These are phyloP conservation scores for Aspergillus biplanus DNA, from an alignment of 495 filamentous ascomycete genomes.

Conservation along the genomic window DNA sequence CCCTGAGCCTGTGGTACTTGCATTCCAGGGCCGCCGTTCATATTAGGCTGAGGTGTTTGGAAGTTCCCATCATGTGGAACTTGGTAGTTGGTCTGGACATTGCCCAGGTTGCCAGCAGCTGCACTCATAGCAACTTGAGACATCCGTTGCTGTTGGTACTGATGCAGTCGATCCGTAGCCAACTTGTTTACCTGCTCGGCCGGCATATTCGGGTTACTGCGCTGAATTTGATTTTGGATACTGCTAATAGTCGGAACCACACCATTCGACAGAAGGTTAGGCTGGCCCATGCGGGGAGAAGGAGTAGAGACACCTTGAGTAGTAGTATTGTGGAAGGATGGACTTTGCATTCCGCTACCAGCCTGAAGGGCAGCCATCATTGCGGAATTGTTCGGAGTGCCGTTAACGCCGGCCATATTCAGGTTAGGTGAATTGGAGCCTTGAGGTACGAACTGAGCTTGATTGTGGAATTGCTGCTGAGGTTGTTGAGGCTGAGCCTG, in stretches of 20 bases:
- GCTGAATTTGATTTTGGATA: conserved; percentile 54
- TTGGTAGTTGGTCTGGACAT: conserved; percentile 46
- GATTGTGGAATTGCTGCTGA: conserved; percentile 47
- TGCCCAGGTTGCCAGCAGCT: conserved; percentile 57
- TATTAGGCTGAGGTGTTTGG: conserved; percentile 37
- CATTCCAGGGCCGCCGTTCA: conserved; percentile 44
- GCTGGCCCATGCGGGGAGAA: conserved; percentile 56
- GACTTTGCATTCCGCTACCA: conserved; percentile 52
- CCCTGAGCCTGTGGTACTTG: conserved; percentile 61
- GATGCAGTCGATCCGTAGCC: conserved; percentile 61
- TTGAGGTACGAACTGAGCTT: conserved; percentile 46
- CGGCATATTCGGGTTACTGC: conserved; percentile 57
- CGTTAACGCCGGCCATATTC: conserved; percentile 52
- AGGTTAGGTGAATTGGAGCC: conserved; percentile 48
- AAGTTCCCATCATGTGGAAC: conserved; percentile 47
- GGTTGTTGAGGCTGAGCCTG: conserved; percentile 39
- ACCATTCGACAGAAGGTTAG: conserved; percentile 56
- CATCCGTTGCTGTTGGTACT: conserved; percentile 56
- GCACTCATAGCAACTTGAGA: conserved; percentile 68
- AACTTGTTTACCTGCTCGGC: conserved; percentile 63
- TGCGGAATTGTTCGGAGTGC: conserved; percentile 55
- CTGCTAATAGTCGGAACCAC: conserved; percentile 57
- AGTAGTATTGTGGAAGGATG: conserved; percentile 49
- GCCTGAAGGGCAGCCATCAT: conserved; percentile 58
- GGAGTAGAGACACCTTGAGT: conserved; percentile 51